phyloP scores from a whole-genome alignment of 768 basidiomycete species.

The Galerina marginata region DNA sequence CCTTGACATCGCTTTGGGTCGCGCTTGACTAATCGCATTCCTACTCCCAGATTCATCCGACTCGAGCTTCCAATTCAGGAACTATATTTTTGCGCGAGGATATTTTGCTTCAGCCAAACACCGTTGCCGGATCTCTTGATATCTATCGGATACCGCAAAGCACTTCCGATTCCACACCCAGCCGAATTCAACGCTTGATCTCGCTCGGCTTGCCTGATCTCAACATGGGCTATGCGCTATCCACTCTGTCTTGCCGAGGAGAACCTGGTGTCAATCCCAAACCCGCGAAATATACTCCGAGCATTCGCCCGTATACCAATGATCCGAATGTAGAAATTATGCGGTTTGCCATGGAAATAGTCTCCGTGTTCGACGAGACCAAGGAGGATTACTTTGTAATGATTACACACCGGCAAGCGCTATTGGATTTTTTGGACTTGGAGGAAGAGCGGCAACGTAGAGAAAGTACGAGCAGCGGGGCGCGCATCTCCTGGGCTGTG shows the following conservation, averaged over 20 bases:
- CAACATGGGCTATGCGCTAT: not conserved
- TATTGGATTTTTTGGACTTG: not conserved
- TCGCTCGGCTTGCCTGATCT: not conserved
- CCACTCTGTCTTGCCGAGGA: not conserved
- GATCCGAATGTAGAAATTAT: not conserved
- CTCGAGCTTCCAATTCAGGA: not conserved
- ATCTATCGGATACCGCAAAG: not conserved
- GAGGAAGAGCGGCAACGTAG: not conserved
- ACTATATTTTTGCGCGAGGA: not conserved
- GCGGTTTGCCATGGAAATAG: not conserved
- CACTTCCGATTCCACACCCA: not conserved
- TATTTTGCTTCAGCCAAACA: not conserved
- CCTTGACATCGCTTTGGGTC: too few species aligned
- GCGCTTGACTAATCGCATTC: not conserved
- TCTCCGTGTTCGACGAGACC: not conserved
- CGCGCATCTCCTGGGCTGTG: not conserved
- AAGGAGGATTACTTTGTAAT: not conserved
- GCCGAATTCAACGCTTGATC: not conserved
- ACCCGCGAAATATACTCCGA: not conserved
- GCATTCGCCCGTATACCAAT: not conserved
- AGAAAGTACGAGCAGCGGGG: not conserved
- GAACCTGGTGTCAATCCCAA: not conserved
- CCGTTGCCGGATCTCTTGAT: not conserved
- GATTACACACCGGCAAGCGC: not conserved
- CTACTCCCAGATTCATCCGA: not conserved